Evolutionary conservation across 108 stramenopile genomes (phyloP).

Genomic region (Aureococcus anophagefferens): DNA sequence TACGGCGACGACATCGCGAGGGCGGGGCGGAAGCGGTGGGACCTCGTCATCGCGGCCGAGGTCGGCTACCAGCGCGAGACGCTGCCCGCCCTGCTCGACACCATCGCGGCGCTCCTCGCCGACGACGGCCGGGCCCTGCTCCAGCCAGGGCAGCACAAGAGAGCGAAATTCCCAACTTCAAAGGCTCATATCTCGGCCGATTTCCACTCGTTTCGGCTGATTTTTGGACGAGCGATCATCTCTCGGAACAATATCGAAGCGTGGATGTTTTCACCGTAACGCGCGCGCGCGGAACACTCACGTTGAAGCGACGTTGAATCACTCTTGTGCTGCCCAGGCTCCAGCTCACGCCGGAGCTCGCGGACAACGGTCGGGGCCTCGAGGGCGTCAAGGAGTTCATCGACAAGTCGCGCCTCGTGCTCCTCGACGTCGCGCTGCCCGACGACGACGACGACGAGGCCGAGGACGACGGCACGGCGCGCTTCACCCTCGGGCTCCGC

Average conservation of each 20-base stretch:
- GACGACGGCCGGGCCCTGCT: neutral
- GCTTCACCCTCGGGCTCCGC: neutral
- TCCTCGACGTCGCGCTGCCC: neutral
- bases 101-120: neutral
- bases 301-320: too few species aligned
- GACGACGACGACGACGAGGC: neutral
- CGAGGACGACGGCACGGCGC: neutral
- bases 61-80: neutral
- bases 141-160: too few species aligned
- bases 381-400: neutral
- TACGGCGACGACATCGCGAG: neutral
- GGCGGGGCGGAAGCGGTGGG: neutral
- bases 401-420: neutral
- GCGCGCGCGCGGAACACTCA: too few species aligned
- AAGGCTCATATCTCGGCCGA: too few species aligned
- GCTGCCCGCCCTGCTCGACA: neutral
- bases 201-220: too few species aligned
- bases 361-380: neutral
- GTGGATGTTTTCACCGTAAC: too few species aligned
- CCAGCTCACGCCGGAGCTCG: neutral
- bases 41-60: neutral
- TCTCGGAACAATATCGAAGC: too few species aligned
- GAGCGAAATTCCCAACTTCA: too few species aligned
- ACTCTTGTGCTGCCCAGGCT: too few species aligned
- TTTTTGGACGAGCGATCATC: too few species aligned